Evolutionary conservation across 164 flowering plant genomes (phyloP), one percentile per base, ranked within the genome.

Genomic region (Magnolia changhungtana): DNA sequence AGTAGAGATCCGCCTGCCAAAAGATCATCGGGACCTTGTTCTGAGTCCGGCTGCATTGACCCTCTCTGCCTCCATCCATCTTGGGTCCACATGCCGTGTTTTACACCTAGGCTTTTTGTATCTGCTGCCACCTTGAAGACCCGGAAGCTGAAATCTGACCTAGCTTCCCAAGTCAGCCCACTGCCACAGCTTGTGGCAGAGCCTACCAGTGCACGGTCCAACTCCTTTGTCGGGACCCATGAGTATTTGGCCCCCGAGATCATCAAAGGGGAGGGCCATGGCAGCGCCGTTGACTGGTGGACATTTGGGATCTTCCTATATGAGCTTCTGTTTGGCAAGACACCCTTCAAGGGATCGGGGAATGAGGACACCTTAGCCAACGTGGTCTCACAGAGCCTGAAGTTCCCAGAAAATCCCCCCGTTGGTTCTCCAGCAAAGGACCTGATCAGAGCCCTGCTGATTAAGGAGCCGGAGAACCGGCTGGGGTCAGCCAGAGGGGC

Each of bases 201-300:
- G 83, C 98, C 98, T n/a, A 90, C 91, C 14, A 80, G 69, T 77
- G 97, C 97, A 37, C 86, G 97, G 8, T 95, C 98, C 18, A 91
- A 92, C 84, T 95, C 97, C 20, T 91, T 91, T 72, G 98, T 95
- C 7, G 97, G 98, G 27, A 94, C 98, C 66, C 97, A 92, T 65
- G 98, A 94, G 67, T 94, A 94, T 85, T 83, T 95, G 67, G 95
- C 98, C 67, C 98, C 97, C 1, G 98, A 92, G 82, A 89, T 94
- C 72, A 84, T 92, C 81, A 89, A 87, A 76, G 96, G 92, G 20
- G 93, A 93, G 59, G 95, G 94, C 51, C 98, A 93, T 75, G 97
- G 98, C 31, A 93, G 87, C 81, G 89, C 97, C 2, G 97, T 93
- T 49, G 98, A 95, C 77, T 95, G 98, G 98, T 95, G 98, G 98